These are phyloP conservation scores for Capsicum chinense DNA, from an alignment of 257 asterid species.

Conservation along the genomic window DNA sequence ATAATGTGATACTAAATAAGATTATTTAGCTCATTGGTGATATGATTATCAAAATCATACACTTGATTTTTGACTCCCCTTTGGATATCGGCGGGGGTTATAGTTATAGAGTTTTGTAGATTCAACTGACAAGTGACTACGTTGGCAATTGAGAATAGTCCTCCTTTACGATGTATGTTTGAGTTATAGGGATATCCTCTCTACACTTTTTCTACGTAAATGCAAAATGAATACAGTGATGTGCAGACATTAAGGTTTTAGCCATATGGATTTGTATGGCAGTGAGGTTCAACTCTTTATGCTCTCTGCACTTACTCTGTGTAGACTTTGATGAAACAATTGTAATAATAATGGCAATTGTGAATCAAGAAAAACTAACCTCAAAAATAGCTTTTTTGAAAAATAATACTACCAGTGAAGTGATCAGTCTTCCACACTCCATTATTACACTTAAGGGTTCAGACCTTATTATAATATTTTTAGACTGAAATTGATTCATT, in stretches of 20 bases:
- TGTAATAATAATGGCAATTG: background rate
- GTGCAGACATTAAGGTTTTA: conserved; percentile 46
- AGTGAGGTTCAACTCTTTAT: conserved; percentile 6
- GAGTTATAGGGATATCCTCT: conserved; percentile 50
- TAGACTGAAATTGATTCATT: background rate
- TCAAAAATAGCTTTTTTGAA: background rate
- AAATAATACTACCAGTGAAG: background rate
- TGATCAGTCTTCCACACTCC: background rate
- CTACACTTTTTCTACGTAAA: conserved; percentile 18
- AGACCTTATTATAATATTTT: background rate
- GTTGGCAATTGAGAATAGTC: conserved; percentile 24
- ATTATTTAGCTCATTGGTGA: conserved; percentile 44
- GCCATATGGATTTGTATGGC: conserved; percentile 27
- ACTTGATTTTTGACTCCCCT: conserved; percentile 49
- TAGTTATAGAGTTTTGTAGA: conserved; percentile 25
- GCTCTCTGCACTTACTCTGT: background rate
- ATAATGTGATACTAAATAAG: conserved; percentile 36
- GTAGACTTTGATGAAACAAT: background rate
- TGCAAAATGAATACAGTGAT: conserved; percentile 45
- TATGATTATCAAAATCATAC: conserved; percentile 49
- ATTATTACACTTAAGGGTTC: background rate
- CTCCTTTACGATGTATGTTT: conserved; percentile 26
- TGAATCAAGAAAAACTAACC: background rate
- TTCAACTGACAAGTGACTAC: conserved; percentile 18
- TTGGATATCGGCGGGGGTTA: conserved; percentile 36